Percentiles rank a stretch among this genome's conserved stretches.
These are phyloP conservation scores for Xerocomellus amylosporus DNA, from an alignment of 768 basidiomycete genomes.

Conservation along the genomic window DNA sequence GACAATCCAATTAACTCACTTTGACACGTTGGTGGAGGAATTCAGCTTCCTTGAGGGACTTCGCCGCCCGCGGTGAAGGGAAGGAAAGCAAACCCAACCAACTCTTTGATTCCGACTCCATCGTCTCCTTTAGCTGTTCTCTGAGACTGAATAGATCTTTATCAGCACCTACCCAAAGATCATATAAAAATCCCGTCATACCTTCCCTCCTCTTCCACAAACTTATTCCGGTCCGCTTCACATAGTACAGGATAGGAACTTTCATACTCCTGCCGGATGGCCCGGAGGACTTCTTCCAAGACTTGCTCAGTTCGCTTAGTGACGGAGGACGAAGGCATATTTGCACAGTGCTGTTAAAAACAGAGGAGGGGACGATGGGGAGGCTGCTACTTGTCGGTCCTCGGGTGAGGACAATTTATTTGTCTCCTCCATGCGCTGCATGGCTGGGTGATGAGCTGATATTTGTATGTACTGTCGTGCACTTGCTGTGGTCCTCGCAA, in stretches of 20 bases:
- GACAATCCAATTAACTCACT: not conserved
- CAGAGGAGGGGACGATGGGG: not conserved
- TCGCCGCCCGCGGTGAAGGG: conserved; percentile 4
- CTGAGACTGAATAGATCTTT: conserved; percentile 4
- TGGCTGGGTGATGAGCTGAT: not conserved
- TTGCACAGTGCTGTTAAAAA: not conserved
- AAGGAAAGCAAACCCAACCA: conserved; percentile 1
- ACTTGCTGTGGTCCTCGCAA: conserved; percentile 13
- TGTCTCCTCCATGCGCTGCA: not conserved
- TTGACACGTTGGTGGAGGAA: conserved; percentile 4
- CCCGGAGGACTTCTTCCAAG: not conserved
- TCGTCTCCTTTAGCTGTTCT: not conserved
- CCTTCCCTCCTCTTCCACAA: conserved; percentile 5
- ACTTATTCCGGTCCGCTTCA: not conserved
- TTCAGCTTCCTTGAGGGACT: conserved; percentile 2
- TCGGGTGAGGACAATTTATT: conserved; percentile 12
- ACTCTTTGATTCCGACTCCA: not conserved
- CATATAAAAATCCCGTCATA: not conserved
- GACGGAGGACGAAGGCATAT: conserved; percentile 10
- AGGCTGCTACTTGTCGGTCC: too few species aligned
- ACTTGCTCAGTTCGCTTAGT: not conserved
- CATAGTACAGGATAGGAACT: not conserved
- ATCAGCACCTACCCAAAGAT: not conserved
- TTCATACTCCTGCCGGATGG: not conserved
- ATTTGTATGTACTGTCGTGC: not conserved